Evolutionary conservation across 495 filamentous ascomycete genomes (phyloP).

Genomic region (Trichoderma virens): DNA sequence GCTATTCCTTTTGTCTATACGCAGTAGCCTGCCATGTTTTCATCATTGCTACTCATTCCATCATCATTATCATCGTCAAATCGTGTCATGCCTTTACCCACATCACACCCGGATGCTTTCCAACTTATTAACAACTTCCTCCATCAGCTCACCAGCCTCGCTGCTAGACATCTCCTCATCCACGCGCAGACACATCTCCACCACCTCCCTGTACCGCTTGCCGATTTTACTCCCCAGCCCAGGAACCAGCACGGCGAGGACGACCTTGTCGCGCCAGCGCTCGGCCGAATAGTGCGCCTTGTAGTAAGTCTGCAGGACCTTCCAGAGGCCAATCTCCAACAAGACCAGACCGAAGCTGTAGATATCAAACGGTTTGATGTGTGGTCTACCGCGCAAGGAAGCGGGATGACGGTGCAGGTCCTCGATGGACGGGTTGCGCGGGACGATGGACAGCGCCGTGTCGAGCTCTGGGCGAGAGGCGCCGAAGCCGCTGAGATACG

Average conservation of each 20-base stretch:
- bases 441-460: conserved; percentile 25
- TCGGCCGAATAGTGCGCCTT: conserved; percentile 23
- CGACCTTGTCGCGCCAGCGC: conserved; percentile 24
- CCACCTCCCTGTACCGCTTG: conserved; percentile 20
- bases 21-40: no score
- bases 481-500: conserved; percentile 30
- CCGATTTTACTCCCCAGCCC: conserved; percentile 26
- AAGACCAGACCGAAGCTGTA: conserved; percentile 26
- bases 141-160: conserved; percentile 23
- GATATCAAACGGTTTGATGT: conserved; percentile 24
- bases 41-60: not conserved
- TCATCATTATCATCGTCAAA: not conserved
- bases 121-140: conserved; percentile 22
- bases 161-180: conserved; percentile 16
- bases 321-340: conserved; percentile 26
- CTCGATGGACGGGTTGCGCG: conserved; percentile 15
- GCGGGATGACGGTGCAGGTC: conserved; percentile 29
- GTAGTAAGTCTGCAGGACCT: conserved; percentile 18
- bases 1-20: no score
- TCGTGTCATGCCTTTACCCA: not conserved
- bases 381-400: conserved; percentile 16
- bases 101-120: conserved; percentile 22
- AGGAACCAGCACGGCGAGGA: conserved; percentile 20
- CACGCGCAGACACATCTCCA: conserved; percentile 21
- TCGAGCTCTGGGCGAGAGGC: conserved; percentile 27